phyloP scores from a whole-genome alignment of 495 filamentous ascomycete genomes.

The Aspergillus bridgeri region DNA sequence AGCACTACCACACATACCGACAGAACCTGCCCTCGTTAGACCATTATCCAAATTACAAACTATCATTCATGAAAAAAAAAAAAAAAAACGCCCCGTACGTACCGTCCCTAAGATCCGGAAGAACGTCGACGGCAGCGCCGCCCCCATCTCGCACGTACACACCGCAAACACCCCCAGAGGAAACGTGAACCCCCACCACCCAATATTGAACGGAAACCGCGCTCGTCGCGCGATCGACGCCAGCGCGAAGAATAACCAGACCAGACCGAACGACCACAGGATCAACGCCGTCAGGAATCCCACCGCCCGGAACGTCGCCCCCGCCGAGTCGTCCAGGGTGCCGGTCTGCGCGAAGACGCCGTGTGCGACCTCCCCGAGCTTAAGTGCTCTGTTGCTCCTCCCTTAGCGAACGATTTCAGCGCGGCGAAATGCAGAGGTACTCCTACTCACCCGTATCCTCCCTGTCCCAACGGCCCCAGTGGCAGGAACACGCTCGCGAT shows the following conservation, averaged over 20 bases:
- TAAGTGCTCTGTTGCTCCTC: conserved; percentile 49
- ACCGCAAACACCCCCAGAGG: conserved; percentile 56
- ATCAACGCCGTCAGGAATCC: conserved; percentile 52
- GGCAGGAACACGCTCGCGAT: conserved; percentile 63
- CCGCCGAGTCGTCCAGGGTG: conserved; percentile 41
- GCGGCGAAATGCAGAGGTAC: too few species aligned
- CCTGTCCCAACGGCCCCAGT: conserved; percentile 57
- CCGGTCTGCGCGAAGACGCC: conserved; percentile 47
- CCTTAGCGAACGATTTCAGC: too few species aligned
- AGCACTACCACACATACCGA: conserved; percentile 46
- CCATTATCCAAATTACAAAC: too few species aligned
- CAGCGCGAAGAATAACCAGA: conserved; percentile 60
- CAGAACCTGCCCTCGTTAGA: conserved; percentile 34
- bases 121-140: conserved; percentile 50
- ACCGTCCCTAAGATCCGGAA: conserved; percentile 52
- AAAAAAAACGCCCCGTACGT: too few species aligned
- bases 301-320: conserved; percentile 50
- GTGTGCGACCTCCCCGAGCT: conserved; percentile 51
- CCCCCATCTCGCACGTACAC: conserved; percentile 45
- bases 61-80: too few species aligned
- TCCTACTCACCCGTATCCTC: conserved; percentile 44
- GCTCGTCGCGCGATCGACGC: conserved; percentile 29
- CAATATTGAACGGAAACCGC: conserved; percentile 62
- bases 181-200: conserved; percentile 67
- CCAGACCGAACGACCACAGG: conserved; percentile 58